Percentiles rank a stretch among this genome's conserved stretches.
These are phyloP conservation scores for Candida freyschussii DNA, from an alignment of 1,139 yeast species.

Conservation along the genomic window DNA sequence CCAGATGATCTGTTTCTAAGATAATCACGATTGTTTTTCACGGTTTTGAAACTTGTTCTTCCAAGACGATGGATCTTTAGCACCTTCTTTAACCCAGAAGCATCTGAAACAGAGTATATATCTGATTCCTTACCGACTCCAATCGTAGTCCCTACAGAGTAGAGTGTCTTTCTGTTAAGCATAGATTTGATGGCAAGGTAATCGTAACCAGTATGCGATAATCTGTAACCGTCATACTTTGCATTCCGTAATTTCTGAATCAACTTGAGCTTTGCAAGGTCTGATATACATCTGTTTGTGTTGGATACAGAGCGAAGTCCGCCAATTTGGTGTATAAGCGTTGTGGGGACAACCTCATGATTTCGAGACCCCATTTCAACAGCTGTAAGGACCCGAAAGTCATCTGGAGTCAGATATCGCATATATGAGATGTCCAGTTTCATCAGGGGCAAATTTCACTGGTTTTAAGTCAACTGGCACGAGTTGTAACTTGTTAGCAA, in stretches of 20 bases:
- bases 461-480: neutral
- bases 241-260: constrained; percentile 78
- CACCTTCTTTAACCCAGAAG: constrained; percentile 60
- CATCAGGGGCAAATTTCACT: constrained; percentile 47
- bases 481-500: neutral
- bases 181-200: constrained; percentile 83
- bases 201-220: constrained; percentile 88
- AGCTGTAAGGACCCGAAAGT: constrained; percentile 84
- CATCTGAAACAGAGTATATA: constrained; percentile 80
- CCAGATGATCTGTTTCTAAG: constrained; percentile 54
- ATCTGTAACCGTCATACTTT: constrained; percentile 85
- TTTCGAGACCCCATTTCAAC: constrained; percentile 87
- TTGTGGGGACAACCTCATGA: constrained; percentile 93
- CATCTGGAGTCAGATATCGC: constrained; percentile 89
- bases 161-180: constrained; percentile 65
- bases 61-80: constrained; percentile 91
- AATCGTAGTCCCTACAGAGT: constrained; percentile 79
- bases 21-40: constrained; percentile 91
- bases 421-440: constrained; percentile 88
- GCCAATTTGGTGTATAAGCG: constrained; percentile 73
- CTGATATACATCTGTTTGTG: constrained; percentile 74
- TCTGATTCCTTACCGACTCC: constrained; percentile 99
- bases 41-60: constrained; percentile 86
- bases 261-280: constrained; percentile 79
- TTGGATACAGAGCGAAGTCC: constrained; percentile 74